Evolutionary conservation across 441 rosid species (phyloP).

Genomic region (Corymbia citriodora): DNA sequence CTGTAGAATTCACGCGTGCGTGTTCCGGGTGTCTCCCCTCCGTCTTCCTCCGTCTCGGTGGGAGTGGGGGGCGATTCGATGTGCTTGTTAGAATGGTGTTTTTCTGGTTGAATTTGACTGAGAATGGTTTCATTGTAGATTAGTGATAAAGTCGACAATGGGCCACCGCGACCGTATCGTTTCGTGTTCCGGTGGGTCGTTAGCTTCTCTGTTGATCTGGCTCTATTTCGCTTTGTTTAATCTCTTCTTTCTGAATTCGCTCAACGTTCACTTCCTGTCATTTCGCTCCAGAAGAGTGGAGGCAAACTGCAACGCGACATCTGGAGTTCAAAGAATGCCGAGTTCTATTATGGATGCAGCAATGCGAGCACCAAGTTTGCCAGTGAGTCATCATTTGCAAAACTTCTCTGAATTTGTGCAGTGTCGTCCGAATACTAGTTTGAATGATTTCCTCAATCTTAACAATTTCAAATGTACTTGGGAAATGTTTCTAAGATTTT

Average conservation of each 20-base stretch:
- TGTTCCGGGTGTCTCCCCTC: background rate
- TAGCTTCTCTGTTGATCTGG: background rate
- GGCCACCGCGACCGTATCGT: background rate
- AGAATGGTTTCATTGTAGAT: background rate
- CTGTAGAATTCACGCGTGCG: background rate
- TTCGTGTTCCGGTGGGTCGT: conserved; percentile 12
- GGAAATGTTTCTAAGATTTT: background rate
- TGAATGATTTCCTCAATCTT: background rate
- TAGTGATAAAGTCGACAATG: background rate
- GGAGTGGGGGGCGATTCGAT: background rate
- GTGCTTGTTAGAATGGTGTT: background rate
- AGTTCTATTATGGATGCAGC: conserved; percentile 66
- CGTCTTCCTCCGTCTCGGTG: background rate
- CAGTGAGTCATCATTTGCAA: conserved; percentile 20
- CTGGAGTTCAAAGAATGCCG: conserved; percentile 70
- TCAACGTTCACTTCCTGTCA: background rate
- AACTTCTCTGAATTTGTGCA: background rate
- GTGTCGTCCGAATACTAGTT: background rate
- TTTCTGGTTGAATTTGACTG: background rate
- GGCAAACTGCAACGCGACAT: conserved; percentile 65
- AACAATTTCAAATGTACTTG: background rate
- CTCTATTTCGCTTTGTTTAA: background rate
- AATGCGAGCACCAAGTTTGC: conserved; percentile 66
- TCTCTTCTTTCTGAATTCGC: background rate
- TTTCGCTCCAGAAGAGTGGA: conserved; percentile 40